These are phyloP conservation scores for Alisma plantagoaquatica DNA, from an alignment of 106 monocot species.

Conservation along the genomic window DNA sequence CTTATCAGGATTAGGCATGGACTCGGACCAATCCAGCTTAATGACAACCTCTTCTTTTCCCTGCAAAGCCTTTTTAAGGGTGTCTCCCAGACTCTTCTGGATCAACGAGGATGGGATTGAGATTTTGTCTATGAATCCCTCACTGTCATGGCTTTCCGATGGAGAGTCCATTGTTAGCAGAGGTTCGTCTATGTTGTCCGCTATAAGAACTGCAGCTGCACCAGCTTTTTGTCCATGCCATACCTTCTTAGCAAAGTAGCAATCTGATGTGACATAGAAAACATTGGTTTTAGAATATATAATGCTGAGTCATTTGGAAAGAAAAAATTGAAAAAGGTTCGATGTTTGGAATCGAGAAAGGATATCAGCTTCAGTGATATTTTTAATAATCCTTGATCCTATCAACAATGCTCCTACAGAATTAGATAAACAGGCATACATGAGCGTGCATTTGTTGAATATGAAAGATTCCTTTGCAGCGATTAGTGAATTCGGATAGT, in stretches of 20 bases:
- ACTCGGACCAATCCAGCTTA: conserved; percentile 26
- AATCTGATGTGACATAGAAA: too few species aligned
- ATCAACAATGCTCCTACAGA: not conserved
- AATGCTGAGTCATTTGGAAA: not conserved
- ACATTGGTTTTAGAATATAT: not conserved
- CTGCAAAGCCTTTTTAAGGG: conserved; percentile 12
- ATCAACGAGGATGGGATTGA: conserved; percentile 19
- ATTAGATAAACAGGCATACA: too few species aligned
- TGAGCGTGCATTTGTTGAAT: too few species aligned
- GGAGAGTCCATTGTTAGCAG: conserved; percentile 27
- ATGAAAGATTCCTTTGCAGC: too few species aligned
- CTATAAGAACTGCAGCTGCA: conserved; percentile 16
- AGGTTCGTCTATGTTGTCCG: conserved; percentile 18
- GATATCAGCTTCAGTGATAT: not conserved
- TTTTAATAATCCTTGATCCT: not conserved
- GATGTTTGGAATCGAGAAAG: not conserved
- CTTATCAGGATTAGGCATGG: conserved; percentile 26
- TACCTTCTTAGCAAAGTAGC: conserved; percentile 22
- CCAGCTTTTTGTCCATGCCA: conserved; percentile 20
- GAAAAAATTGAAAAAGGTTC: not conserved
- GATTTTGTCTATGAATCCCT: conserved; percentile 11
- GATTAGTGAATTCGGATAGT: too few species aligned
- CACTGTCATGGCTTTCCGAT: conserved; percentile 2
- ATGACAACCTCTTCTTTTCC: conserved; percentile 9
- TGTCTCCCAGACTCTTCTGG: conserved; percentile 5